Evolutionary conservation across 208 protist species (phyloP).

Genomic region (Wallacemonas collosoma): DNA sequence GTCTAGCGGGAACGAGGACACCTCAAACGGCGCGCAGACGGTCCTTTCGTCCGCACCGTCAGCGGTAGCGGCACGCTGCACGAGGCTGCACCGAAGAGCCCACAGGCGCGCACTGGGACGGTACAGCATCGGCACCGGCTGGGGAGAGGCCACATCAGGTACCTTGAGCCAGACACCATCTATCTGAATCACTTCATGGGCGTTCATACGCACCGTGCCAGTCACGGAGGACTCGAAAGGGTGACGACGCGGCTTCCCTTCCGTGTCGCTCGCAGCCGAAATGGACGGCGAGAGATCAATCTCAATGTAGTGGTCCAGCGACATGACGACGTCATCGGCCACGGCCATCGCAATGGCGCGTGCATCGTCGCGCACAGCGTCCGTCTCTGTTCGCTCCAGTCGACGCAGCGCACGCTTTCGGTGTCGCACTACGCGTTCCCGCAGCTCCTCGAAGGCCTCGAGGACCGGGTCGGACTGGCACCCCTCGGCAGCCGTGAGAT

Average conservation of each 20-base stretch:
- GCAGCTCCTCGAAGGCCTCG: slow-evolving; percentile 10
- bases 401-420: slow-evolving; percentile 27
- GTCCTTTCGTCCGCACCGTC: slow-evolving; percentile 2
- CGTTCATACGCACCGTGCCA: slow-evolving; percentile 49
- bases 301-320: slow-evolving; percentile 64
- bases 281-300: slow-evolving; percentile 62
- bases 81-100: slow-evolving; percentile 55
- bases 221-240: slow-evolving; percentile 41
- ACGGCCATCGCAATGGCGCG: not conserved
- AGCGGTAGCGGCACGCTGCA: slow-evolving; percentile 26
- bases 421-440: slow-evolving; percentile 6
- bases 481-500: not conserved
- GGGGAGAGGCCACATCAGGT: slow-evolving; percentile 22
- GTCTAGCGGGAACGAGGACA: slow-evolving; percentile 32
- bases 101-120: slow-evolving; percentile 61
- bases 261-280: slow-evolving; percentile 33
- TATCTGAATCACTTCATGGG: slow-evolving; percentile 37
- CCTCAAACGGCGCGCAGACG: slow-evolving; percentile 8
- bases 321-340: slow-evolving; percentile 41
- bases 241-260: slow-evolving; percentile 31
- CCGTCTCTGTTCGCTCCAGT: slow-evolving; percentile 1
- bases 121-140: slow-evolving; percentile 26
- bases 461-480: not conserved
- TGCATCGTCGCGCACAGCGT: slow-evolving; percentile 2
- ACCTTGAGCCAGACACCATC: slow-evolving; percentile 67